These are phyloP conservation scores for Oryza glaberrima DNA, from an alignment of 176 grass and related monocot genomes.

Conservation along the genomic window DNA sequence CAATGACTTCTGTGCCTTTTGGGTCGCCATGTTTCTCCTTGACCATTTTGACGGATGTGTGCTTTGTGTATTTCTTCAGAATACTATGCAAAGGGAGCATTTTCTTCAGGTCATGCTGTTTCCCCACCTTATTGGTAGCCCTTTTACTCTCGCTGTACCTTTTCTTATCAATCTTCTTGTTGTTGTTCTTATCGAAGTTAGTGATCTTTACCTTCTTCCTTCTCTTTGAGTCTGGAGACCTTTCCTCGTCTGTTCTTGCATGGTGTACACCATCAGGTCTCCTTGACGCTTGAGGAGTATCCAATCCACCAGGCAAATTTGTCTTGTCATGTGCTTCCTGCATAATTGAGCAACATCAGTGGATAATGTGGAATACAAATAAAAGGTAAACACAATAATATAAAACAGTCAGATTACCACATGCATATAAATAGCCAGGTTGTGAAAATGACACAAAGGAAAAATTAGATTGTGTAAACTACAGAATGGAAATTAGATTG, in stretches of 20 bases:
- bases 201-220: slow-evolving; percentile 34
- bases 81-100: slow-evolving; percentile 55
- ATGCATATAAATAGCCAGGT: background rate
- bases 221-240: slow-evolving; percentile 23
- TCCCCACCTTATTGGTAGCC: slow-evolving; percentile 29
- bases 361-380: slow-evolving; percentile 18
- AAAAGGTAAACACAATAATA: background rate
- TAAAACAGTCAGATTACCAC: slow-evolving; percentile 8
- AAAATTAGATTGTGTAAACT: background rate
- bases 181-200: slow-evolving; percentile 23
- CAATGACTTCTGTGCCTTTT: slow-evolving; percentile 46
- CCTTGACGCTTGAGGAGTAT: slow-evolving; percentile 38
- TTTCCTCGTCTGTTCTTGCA: slow-evolving; percentile 24
- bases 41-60: slow-evolving; percentile 60
- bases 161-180: slow-evolving; percentile 37
- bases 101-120: slow-evolving; percentile 35
- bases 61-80: slow-evolving; percentile 52
- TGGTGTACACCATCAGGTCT: slow-evolving; percentile 33
- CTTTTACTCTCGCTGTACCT: slow-evolving; percentile 32
- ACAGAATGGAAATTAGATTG: background rate
- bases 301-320: slow-evolving; percentile 26
- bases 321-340: slow-evolving; percentile 32
- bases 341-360: slow-evolving; percentile 31
- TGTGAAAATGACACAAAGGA: background rate
- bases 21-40: slow-evolving; percentile 38